These are phyloP conservation scores for Boletus bicolor DNA, from an alignment of 768 basidiomycete genomes.

Conservation along the genomic window DNA sequence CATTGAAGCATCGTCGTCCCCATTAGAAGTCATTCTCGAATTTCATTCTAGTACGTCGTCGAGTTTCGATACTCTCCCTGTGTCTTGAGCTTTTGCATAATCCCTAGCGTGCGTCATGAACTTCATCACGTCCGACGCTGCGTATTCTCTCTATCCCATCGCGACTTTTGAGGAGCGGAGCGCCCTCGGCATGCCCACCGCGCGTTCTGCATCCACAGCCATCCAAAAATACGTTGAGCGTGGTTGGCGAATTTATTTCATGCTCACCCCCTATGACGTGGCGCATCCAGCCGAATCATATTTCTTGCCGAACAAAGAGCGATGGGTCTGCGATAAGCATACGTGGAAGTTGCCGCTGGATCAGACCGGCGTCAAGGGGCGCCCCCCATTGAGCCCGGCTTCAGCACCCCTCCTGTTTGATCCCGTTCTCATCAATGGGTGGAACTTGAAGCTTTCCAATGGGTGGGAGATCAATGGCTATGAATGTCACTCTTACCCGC, in stretches of 20 bases:
- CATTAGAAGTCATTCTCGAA: conserved; percentile 33
- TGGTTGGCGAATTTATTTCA: conserved; percentile 28
- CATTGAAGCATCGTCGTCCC: conserved; percentile 29
- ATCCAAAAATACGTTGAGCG: conserved; percentile 36
- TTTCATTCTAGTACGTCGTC: conserved; percentile 46
- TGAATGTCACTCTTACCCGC: background rate
- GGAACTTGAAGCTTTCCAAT: background rate
- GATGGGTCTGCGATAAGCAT: conserved; percentile 32
- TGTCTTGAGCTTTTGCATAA: conserved; percentile 12
- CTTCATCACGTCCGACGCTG: conserved; percentile 38
- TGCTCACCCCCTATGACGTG: background rate
- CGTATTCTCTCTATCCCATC: conserved; percentile 41
- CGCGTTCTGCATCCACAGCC: conserved; percentile 1
- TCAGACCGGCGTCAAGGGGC: conserved; percentile 10
- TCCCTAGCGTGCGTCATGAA: conserved; percentile 29
- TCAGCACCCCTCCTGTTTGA: conserved; percentile 16
- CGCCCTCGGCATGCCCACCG: conserved; percentile 20
- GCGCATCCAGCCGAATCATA: conserved; percentile 2
- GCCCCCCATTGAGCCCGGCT: conserved; percentile 6
- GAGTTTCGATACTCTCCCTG: background rate
- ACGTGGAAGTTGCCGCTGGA: conserved; percentile 34
- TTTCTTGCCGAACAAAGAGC: conserved; percentile 17
- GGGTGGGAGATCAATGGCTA: accelerated
- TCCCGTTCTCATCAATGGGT: conserved; percentile 20
- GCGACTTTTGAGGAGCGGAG: conserved; percentile 38